These are phyloP conservation scores for Colletotrichum costaricense DNA, from an alignment of 2,329 filamentous ascomycete genomes.

Conservation along the genomic window DNA sequence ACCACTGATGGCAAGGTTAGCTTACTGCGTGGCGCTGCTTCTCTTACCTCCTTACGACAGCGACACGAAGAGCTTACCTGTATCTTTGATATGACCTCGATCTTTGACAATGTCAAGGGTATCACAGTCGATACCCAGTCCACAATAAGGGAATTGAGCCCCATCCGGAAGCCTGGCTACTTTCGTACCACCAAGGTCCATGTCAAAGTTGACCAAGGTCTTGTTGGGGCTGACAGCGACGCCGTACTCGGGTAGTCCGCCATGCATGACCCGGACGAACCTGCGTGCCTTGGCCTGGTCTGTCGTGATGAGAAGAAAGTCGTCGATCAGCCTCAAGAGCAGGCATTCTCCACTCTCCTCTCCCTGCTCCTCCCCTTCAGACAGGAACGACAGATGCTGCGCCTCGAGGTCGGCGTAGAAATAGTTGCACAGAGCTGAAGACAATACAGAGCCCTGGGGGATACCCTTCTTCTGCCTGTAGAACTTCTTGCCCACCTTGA, in stretches of 20 bases:
- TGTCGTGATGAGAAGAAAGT: slow-evolving; percentile 89
- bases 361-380: slow-evolving; percentile 45
- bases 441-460: slow-evolving; percentile 91
- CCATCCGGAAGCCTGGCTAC: slow-evolving; percentile 59
- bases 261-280: slow-evolving; percentile 86
- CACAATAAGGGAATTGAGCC: slow-evolving; percentile 87
- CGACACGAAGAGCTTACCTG: slow-evolving; percentile 54
- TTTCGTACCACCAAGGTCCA: slow-evolving; percentile 62
- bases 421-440: slow-evolving; percentile 89
- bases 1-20: slow-evolving; percentile 54
- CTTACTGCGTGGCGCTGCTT: not conserved
- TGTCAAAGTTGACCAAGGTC: slow-evolving; percentile 85
- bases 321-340: slow-evolving; percentile 87
- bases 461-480: slow-evolving; percentile 92
- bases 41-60: not conserved
- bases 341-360: slow-evolving; percentile 61
- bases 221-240: slow-evolving; percentile 82
- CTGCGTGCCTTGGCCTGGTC: slow-evolving; percentile 72
- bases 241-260: slow-evolving; percentile 82
- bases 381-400: slow-evolving; percentile 75
- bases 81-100: slow-evolving; percentile 61
- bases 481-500: slow-evolving; percentile 89
- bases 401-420: slow-evolving; percentile 92
- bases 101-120: slow-evolving; percentile 83
- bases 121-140: slow-evolving; percentile 77